Evolutionary conservation across 2,329 filamentous ascomycete species (phyloP).

Genomic region (Metarhizium robertsii): DNA sequence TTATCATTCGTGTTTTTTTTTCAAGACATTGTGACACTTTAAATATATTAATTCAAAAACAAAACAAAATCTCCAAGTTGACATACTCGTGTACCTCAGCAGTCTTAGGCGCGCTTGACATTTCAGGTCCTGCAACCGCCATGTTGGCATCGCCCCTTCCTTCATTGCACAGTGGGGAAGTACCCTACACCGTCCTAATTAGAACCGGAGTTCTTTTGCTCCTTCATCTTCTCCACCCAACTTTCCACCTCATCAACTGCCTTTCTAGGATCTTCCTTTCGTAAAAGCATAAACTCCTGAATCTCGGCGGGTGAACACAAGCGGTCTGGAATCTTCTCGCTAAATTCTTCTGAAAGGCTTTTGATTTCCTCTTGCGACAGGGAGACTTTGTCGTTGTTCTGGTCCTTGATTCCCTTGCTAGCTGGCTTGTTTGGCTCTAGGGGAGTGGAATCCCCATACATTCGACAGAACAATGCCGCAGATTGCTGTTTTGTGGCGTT

Average conservation of each 20-base stretch:
- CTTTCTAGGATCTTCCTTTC: slow-evolving; percentile 47
- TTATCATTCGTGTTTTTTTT: too few species aligned
- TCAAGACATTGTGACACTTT: too few species aligned
- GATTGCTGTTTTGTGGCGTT: slow-evolving; percentile 46
- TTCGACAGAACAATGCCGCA: slow-evolving; percentile 48
- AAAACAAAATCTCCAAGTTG: too few species aligned
- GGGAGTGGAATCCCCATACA: slow-evolving; percentile 38
- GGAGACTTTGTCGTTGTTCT: neutral
- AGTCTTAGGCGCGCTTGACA: too few species aligned
- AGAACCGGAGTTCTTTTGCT: slow-evolving; percentile 39
- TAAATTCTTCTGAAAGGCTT: slow-evolving; percentile 39
- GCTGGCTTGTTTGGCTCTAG: neutral
- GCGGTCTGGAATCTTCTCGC: slow-evolving; percentile 39
- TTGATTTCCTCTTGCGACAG: slow-evolving; percentile 27
- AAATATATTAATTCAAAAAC: too few species aligned
- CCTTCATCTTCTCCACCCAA: slow-evolving; percentile 43
- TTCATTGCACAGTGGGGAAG: neutral
- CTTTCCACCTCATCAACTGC: slow-evolving; percentile 42
- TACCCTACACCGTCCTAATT: slow-evolving; percentile 37
- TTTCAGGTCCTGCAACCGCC: too few species aligned
- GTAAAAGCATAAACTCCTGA: slow-evolving; percentile 54
- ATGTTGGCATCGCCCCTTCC: neutral
- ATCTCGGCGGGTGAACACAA: slow-evolving; percentile 52
- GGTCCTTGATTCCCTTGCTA: neutral
- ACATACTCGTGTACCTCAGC: too few species aligned